phyloP scores from a whole-genome alignment of 2,329 filamentous ascomycete genomes.

The Cadophora gregata region DNA sequence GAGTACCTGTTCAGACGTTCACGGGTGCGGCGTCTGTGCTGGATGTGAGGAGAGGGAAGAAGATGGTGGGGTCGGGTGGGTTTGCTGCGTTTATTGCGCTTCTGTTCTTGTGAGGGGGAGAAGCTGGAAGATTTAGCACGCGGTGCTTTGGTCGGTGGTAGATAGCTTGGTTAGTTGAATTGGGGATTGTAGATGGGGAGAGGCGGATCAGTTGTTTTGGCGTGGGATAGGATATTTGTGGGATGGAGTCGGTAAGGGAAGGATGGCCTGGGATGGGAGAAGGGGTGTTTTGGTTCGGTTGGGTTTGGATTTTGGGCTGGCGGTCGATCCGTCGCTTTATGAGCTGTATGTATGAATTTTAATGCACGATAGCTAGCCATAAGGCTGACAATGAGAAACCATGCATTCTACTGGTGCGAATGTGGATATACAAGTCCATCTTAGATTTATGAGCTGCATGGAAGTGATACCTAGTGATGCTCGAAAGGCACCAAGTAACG shows the following conservation, averaged over 20 bases:
- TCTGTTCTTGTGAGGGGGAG: neutral
- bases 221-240: no score
- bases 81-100: neutral
- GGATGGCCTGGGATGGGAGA: neutral
- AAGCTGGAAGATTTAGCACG: neutral
- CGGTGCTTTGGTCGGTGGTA: neutral
- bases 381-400: neutral
- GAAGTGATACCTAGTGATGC: neutral
- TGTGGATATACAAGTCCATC: neutral
- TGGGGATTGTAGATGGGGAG: neutral
- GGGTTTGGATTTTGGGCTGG: neutral
- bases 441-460: neutral
- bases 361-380: neutral
- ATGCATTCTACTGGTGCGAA: neutral
- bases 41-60: neutral
- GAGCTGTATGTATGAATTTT: conserved; percentile 1
- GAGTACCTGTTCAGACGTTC: neutral
- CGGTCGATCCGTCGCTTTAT: conserved; percentile 8
- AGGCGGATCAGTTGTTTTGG: neutral
- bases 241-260: neutral
- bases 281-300: no score
- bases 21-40: neutral
- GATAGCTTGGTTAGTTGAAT: neutral
- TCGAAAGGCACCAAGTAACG: neutral
- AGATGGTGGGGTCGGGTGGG: neutral